Percentiles rank a stretch among this genome's conserved stretches.
Evolutionary conservation across 495 filamentous ascomycete genomes (phyloP).

Genomic region (Trichoderma erinaceum): DNA sequence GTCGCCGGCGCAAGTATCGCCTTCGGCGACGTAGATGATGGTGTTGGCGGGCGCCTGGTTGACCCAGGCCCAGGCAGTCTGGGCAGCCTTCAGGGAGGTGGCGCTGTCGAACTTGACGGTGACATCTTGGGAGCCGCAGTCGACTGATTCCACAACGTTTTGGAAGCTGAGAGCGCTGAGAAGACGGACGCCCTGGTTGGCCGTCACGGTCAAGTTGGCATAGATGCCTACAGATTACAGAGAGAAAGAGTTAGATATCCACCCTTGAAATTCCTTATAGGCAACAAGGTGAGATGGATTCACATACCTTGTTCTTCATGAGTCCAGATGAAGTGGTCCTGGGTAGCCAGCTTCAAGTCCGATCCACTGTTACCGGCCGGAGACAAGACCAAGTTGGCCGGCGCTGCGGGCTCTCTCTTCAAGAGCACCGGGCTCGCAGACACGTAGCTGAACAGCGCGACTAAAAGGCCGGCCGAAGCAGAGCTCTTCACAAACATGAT

Average conservation of each 20-base stretch:
- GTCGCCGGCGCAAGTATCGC: background rate
- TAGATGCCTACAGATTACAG: background rate
- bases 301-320: background rate
- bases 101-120: slow-evolving; percentile 6
- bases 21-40: slow-evolving; percentile 10
- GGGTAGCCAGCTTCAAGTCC: background rate
- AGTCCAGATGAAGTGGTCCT: slow-evolving; percentile 3
- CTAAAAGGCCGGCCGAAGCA: background rate
- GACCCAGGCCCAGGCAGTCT: slow-evolving; percentile 9
- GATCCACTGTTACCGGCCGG: background rate
- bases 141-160: background rate
- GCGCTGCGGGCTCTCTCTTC: background rate
- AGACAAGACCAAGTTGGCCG: background rate
- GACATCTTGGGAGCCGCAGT: background rate
- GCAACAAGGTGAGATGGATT: background rate
- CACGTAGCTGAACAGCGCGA: background rate
- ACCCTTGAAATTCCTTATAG: too few species aligned
- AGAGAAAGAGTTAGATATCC: background rate
- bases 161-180: background rate
- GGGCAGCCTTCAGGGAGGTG: background rate
- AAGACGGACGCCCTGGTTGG: background rate
- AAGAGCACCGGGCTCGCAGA: slow-evolving; percentile 7
- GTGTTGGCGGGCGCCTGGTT: background rate
- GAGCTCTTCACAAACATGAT: slow-evolving; percentile 7
- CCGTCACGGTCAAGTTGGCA: slow-evolving; percentile 4